These are phyloP conservation scores for Neoboletus subvelutipes DNA, from an alignment of 768 basidiomycete species.

Conservation along the genomic window DNA sequence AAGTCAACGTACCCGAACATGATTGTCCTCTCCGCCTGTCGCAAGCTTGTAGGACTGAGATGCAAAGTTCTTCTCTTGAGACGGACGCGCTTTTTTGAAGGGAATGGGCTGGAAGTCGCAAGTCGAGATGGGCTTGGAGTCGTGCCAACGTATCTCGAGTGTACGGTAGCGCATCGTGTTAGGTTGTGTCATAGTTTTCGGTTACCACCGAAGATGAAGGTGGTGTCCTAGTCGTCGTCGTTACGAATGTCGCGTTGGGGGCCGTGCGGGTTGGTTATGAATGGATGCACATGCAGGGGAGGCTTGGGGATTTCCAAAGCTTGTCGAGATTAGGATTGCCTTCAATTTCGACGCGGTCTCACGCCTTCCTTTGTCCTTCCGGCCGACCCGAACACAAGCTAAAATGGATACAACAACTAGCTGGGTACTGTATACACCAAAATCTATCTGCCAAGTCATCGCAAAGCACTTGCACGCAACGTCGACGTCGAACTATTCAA, in stretches of 20 bases:
- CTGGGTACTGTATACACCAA: slow-evolving; percentile 3
- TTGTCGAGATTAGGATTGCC: slow-evolving; percentile 13
- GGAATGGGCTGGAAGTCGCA: slow-evolving; percentile 92
- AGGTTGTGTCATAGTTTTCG: slow-evolving; percentile 1
- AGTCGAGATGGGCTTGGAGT: slow-evolving; percentile 91
- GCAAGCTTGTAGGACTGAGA: slow-evolving; percentile 86
- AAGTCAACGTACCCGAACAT: slow-evolving; percentile 78
- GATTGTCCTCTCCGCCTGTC: slow-evolving; percentile 95
- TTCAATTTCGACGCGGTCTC: slow-evolving; percentile 18
- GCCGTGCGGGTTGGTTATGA: slow-evolving; percentile 7
- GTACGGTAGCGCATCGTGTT: slow-evolving; percentile 78
- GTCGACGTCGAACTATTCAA: slow-evolving; percentile 26
- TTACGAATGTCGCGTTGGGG: slow-evolving; percentile 3
- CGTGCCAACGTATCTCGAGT: slow-evolving; percentile 95
- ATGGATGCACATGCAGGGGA: slow-evolving; percentile 3
- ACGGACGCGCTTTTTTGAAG: slow-evolving; percentile 77
- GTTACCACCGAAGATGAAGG: background rate
- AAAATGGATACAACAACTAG: slow-evolving; percentile 4
- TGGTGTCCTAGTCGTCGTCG: slow-evolving; percentile 9
- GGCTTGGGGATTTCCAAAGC: background rate
- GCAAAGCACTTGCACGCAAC: slow-evolving; percentile 28
- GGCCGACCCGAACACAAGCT: slow-evolving; percentile 3
- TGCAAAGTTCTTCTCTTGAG: slow-evolving; percentile 54
- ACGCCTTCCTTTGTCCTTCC: slow-evolving; percentile 19
- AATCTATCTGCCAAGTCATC: slow-evolving; percentile 15